These are phyloP conservation scores for Cornus kousa DNA, from an alignment of 148 eudicot species.

Conservation along the genomic window DNA sequence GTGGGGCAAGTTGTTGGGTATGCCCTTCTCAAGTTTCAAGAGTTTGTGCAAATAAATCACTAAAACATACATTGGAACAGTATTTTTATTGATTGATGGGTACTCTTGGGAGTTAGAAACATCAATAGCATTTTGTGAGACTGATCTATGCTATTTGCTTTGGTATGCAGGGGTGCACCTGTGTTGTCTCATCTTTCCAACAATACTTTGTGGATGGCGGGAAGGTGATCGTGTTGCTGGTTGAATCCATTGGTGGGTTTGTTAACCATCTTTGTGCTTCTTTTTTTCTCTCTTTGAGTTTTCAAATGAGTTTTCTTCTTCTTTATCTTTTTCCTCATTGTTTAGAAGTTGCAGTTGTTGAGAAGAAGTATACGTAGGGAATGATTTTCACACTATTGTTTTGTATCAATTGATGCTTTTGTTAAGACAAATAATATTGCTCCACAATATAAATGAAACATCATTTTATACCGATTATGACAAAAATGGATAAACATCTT, in stretches of 20 bases:
- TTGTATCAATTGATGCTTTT: not conserved
- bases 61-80: not conserved
- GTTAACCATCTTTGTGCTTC: not conserved
- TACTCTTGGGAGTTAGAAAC: not conserved
- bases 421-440: not conserved
- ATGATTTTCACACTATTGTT: not conserved
- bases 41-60: not conserved
- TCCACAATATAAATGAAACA: not conserved
- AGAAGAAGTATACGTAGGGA: not conserved
- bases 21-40: not conserved
- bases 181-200: slow-evolving; percentile 50
- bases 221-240: slow-evolving; percentile 51
- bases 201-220: slow-evolving; percentile 46
- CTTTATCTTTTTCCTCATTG: not conserved
- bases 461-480: not conserved
- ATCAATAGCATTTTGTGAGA: not conserved
- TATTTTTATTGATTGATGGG: not conserved
- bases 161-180: slow-evolving; percentile 62
- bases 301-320: slow-evolving; percentile 1
- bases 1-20: not conserved
- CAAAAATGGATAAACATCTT: not conserved
- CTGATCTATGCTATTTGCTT: slow-evolving; percentile 15
- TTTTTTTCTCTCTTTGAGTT: not conserved
- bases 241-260: slow-evolving; percentile 80
- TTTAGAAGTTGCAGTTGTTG: not conserved